Evolutionary conservation across 208 protist species (phyloP).

Genomic region (Trypanosoma theileri): DNA sequence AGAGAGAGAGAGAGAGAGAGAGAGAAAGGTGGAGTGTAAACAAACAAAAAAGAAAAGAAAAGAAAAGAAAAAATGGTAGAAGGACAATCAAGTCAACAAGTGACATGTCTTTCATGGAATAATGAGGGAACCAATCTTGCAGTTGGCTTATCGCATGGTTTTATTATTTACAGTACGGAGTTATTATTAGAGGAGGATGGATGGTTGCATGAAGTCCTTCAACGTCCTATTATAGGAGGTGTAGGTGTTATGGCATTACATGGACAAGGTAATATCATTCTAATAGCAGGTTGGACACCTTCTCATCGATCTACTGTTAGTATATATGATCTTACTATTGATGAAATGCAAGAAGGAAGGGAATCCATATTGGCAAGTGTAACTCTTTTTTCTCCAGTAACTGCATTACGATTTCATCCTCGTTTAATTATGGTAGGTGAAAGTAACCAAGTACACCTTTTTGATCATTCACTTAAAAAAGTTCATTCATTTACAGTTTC

Average conservation of each 20-base stretch:
- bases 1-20: not conserved
- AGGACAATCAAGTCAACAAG: not conserved
- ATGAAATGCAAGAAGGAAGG: not conserved
- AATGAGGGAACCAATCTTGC: constrained; percentile 55
- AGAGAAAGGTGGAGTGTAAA: too few species aligned
- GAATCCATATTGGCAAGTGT: constrained; percentile 12
- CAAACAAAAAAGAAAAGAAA: not conserved
- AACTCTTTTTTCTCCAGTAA: constrained; percentile 11
- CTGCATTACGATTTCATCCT: constrained; percentile 28
- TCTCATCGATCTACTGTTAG: constrained; percentile 15
- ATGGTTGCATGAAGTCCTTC: constrained; percentile 44
- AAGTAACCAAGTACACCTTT: constrained; percentile 41
- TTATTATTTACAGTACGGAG: constrained; percentile 76
- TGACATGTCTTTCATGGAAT: constrained; percentile 71
- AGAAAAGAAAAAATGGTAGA: not conserved
- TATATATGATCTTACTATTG: constrained; percentile 20
- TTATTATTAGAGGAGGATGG: constrained; percentile 23
- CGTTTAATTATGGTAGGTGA: constrained; percentile 48
- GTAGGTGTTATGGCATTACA: constrained; percentile 52
- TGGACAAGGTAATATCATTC: constrained; percentile 62
- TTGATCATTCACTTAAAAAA: constrained; percentile 21
- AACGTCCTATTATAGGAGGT: constrained; percentile 56
- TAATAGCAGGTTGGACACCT: constrained; percentile 38
- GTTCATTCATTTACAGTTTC: constrained; percentile 22
- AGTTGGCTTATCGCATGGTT: constrained; percentile 57